Base-by-base conservation (phyloP, 1,284 basidiomycete species). In the Cystobasidium sp. region DNA sequence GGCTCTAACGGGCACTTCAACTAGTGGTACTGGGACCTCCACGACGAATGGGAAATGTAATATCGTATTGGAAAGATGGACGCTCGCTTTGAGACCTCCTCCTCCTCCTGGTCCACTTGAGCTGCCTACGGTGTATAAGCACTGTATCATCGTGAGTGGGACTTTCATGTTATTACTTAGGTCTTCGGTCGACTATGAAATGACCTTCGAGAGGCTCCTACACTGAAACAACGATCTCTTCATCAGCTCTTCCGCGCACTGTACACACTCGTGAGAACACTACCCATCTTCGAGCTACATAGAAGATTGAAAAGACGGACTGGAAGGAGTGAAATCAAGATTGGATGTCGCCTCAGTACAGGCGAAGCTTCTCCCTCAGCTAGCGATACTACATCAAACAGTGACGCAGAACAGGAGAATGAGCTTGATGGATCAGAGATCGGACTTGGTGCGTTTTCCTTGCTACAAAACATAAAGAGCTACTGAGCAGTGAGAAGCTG, bases 71-170 rank as follows among this genome's bases (percentile, higher is more conserved):
- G 79, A 80, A 53, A 66, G 75, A 47, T 80, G 80, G 79, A 72
- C 61, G 6, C 64, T 80, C 2, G n/a, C 64, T 22, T 61, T 79
- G 16, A 47, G 56, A 41, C 66, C 72, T 9, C 63, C 52, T 49
- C 44, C 75, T 37, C 66, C 68, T 18, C 75, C 75, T n/a, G 49
- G 74, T 6, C 53, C 75, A 6, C 75, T 77, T 51, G 81, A 82
- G 31, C 77, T 82, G 31, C 78, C 81, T 9, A 77, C 78, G 18
- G 76, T 82, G 59, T 83, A 83, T 78, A 82, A 82, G 47, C 79
- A 78, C 20, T 80, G 81, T 51, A 81, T 82, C 61, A 69, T 80
- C 9, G 70, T 73, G 49, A n/a, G n/a, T n/a, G n/a, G n/a, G n/a
- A n/a, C n/a, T n/a, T n/a, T n/a, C n/a, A n/a, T n/a, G n/a, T n/a